Evolutionary conservation across 1,139 yeast genomes (phyloP).

Genomic region (Magnusiomyces paraingens): DNA sequence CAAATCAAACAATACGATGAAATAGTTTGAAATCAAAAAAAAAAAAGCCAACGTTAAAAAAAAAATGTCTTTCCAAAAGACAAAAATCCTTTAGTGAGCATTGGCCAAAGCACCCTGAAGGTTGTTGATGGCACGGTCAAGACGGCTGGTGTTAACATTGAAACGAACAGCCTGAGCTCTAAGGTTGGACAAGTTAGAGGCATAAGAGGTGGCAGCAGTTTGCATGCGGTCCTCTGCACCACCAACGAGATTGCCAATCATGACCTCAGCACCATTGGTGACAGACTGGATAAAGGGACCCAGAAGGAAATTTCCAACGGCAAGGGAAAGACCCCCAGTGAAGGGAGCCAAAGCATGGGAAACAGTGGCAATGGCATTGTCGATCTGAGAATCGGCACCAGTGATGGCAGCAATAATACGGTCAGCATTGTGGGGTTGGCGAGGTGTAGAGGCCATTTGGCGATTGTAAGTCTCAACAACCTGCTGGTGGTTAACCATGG

Average conservation of each 20-base stretch:
- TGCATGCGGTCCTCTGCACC: conserved; percentile 17
- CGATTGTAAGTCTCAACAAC: conserved; percentile 18
- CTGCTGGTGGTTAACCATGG: conserved; percentile 20
- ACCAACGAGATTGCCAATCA: conserved; percentile 23
- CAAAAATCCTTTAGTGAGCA: too few relatives aligned
- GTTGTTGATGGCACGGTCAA: neutral
- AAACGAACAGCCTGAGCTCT: conserved; percentile 4
- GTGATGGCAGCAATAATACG: conserved; percentile 19
- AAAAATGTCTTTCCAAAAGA: too few relatives aligned
- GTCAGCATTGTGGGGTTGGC: conserved; percentile 21
- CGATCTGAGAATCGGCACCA: conserved; percentile 26
- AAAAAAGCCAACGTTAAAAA: too few relatives aligned
- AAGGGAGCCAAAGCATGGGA: conserved; percentile 23
- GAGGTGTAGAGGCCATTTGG: conserved; percentile 14
- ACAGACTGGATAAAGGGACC: conserved; percentile 32
- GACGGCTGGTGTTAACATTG: conserved; percentile 4
- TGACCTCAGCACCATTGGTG: conserved; percentile 31
- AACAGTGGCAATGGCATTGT: conserved; percentile 24
- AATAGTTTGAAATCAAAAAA: too few relatives aligned
- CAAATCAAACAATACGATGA: too few relatives aligned
- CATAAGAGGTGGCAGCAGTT: conserved; percentile 9
- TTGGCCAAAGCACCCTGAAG: neutral
- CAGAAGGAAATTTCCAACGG: conserved; percentile 23
- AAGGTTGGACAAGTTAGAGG: conserved; percentile 10
- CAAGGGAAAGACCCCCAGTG: conserved; percentile 24